These are phyloP conservation scores for Coniosporium tulheliwenetii DNA, from an alignment of 2,329 filamentous ascomycete genomes.

Conservation along the genomic window DNA sequence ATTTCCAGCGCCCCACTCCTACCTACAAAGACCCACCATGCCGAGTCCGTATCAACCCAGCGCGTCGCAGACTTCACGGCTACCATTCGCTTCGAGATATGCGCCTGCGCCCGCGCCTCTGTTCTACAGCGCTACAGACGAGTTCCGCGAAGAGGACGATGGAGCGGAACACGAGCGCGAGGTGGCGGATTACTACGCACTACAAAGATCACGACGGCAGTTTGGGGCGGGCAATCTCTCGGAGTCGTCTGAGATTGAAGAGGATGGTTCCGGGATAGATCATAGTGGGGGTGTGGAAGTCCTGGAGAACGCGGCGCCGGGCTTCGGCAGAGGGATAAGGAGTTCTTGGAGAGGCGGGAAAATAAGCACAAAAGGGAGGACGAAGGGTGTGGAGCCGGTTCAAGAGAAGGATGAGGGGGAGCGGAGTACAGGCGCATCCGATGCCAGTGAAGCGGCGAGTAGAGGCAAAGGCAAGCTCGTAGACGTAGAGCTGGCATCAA, in stretches of 20 bases:
- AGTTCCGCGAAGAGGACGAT: slow-evolving; percentile 85
- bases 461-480: slow-evolving; percentile 58
- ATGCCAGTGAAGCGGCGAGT: slow-evolving; percentile 26
- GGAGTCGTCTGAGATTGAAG: slow-evolving; percentile 72
- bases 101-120: slow-evolving; percentile 69
- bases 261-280: slow-evolving; percentile 24
- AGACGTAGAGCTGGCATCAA: slow-evolving; percentile 68
- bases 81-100: slow-evolving; percentile 66
- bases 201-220: slow-evolving; percentile 78
- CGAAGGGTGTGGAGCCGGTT: slow-evolving; percentile 17
- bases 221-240: slow-evolving; percentile 72
- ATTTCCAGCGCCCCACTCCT: slow-evolving; percentile 31
- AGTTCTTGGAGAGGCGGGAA: slow-evolving; percentile 41
- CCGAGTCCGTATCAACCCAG: slow-evolving; percentile 66
- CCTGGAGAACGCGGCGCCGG: slow-evolving; percentile 11
- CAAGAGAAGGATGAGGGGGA: slow-evolving; percentile 20
- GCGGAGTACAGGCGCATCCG: slow-evolving; percentile 23
- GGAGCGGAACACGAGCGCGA: slow-evolving; percentile 82
- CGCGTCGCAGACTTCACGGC: slow-evolving; percentile 56
- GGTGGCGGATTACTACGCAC: slow-evolving; percentile 82
- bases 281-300: slow-evolving; percentile 22
- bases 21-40: slow-evolving; percentile 33
- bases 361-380: slow-evolving; percentile 21
- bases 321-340: slow-evolving; percentile 33
- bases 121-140: slow-evolving; percentile 85